These are phyloP conservation scores for Aspergillus neoniger DNA, from an alignment of 2,329 filamentous ascomycete genomes.

Conservation along the genomic window DNA sequence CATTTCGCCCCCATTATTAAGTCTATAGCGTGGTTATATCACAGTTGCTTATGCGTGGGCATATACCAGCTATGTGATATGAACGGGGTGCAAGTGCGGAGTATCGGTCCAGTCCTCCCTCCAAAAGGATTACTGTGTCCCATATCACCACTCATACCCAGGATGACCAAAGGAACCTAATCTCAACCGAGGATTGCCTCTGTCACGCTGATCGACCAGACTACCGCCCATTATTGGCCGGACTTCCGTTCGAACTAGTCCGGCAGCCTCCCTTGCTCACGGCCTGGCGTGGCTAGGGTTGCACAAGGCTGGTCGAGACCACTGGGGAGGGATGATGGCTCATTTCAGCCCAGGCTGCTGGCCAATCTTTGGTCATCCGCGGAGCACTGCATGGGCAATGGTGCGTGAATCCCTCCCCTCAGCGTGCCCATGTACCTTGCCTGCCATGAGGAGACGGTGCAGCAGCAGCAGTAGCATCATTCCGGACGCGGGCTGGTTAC, in stretches of 20 bases:
- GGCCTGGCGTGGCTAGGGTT: not conserved
- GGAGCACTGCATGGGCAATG: not conserved
- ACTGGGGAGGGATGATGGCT: not conserved
- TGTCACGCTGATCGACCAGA: not conserved
- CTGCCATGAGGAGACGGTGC: not conserved
- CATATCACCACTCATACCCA: not conserved
- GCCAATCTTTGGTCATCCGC: not conserved
- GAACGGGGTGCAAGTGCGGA: too few species aligned
- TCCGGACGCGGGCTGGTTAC: not conserved
- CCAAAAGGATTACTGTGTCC: too few species aligned
- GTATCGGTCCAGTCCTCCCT: too few species aligned
- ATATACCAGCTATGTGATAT: too few species aligned
- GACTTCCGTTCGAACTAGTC: not conserved
- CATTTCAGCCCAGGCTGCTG: not conserved
- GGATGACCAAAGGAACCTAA: not conserved
- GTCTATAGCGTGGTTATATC: not conserved
- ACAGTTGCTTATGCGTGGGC: too few species aligned
- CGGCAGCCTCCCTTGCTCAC: not conserved
- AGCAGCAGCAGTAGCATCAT: too few species aligned
- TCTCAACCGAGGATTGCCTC: not conserved
- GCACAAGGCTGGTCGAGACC: conserved; percentile 1
- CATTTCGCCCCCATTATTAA: not conserved
- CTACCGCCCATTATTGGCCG: not conserved
- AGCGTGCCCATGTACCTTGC: not conserved
- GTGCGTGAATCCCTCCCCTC: too few species aligned